Evolutionary conservation across 2,329 filamentous ascomycete species (phyloP), one percentile per base, ranked within the genome.

Genomic region (Fusarium goolgardi): DNA sequence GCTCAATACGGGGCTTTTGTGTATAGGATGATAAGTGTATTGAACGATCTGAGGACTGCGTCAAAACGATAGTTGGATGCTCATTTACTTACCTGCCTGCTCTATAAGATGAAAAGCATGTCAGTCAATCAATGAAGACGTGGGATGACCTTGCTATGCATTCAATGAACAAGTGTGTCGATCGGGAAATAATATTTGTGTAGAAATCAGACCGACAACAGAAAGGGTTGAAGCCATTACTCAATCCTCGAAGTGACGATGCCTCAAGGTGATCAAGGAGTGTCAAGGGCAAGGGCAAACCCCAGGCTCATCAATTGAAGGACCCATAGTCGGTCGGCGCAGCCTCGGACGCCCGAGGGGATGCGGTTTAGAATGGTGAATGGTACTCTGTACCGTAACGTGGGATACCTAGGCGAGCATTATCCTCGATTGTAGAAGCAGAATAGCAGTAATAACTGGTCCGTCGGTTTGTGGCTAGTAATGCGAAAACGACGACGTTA

Each of bases 341-440:
- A 51, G 34, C 54, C 57, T 69, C 66, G 66, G 57, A 69, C 67
- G 32, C 57, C 66, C 66, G 66, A 69, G 58, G 43, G 20, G 20
- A 61, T 59, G 25, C 37, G 49, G 41, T 55, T 66, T 51, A 37
- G 53, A 51, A 59, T n/a, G 34, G 56, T 34, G 56, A 51, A 63
- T 21, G 37, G 54, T 31, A 27, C 27, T 27, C 27, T 27, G 10
- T 27, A 51, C 27, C 41, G 31, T 50, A 34, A 32, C 21, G 21
- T 41, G 39, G 35, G 35, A 39, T 35, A 27, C 27, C 31, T 44
- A 37, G 49, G 49, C 39, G 34, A 44, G 31, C 18, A 39, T 41
- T 45, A 51, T 25, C 29, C 39, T 40, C 37, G 41, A 63, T 46
- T 40, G 44, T 60, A 46, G 45, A 60, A 52, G 35, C 56, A 53